These are phyloP conservation scores for Fusarium tupiense DNA, from an alignment of 2,329 filamentous ascomycete species.

Conservation along the genomic window DNA sequence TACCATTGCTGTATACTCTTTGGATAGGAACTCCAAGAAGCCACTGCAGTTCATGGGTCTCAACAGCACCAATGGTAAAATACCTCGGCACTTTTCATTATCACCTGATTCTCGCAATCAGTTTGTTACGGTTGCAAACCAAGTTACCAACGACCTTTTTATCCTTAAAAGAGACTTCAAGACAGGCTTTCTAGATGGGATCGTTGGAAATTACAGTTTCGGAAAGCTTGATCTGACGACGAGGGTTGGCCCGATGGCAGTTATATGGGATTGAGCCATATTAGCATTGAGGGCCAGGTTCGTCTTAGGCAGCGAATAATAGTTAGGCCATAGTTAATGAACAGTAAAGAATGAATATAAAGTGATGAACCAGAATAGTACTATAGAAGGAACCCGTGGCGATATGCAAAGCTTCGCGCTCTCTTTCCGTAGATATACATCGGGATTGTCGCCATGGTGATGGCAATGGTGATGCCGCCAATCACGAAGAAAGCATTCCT, in stretches of 20 bases:
- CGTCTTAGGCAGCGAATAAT: too few species aligned
- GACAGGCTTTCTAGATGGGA: background rate
- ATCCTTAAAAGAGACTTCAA: background rate
- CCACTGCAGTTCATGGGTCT: background rate
- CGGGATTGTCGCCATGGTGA: background rate
- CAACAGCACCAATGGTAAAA: background rate
- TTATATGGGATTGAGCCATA: background rate
- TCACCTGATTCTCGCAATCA: background rate
- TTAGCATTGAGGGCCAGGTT: background rate
- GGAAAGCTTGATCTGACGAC: background rate
- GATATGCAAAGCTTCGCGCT: background rate
- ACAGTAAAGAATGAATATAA: too few species aligned
- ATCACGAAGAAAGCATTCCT: background rate
- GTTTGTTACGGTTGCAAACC: background rate
- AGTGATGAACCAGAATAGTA: accelerated
- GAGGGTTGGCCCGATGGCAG: background rate
- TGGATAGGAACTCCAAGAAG: accelerated
- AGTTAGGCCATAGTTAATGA: accelerated
- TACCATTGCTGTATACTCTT: background rate
- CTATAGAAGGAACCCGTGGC: background rate
- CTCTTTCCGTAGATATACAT: slow-evolving; percentile 1
- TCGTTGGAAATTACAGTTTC: background rate
- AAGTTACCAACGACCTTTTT: background rate
- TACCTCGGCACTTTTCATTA: background rate
- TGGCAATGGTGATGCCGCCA: accelerated